Evolutionary conservation across 2,329 filamentous ascomycete species (phyloP), one percentile per base, ranked within the genome.

Genomic region (Colletotrichum abscissum): DNA sequence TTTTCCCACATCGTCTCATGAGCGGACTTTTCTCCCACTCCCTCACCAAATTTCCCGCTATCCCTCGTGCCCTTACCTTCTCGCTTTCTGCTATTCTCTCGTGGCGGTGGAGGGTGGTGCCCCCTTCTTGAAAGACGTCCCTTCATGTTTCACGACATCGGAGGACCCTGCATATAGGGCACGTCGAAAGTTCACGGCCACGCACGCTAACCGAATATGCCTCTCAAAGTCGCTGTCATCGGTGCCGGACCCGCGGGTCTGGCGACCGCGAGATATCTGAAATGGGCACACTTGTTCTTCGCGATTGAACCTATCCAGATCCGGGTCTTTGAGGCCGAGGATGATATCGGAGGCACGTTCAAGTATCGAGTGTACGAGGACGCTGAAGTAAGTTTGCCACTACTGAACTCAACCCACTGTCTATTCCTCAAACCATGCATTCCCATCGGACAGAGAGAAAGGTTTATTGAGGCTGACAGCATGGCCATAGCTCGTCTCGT

Each of bases 281-380:
- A 79, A n/a, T 81, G 81, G 5, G 83, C 84, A 0, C 83, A 86
- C 58, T 55, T 82, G 24, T 84, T 79, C 78, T 84, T 85, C 26
- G 78, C 78, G 1, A 79, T 82, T 0, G 76, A 80, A 0, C 82
- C 81, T 6, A 81, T 88, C 35, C 81, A 87, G 63, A 83, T 79
- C 1, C 80, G 80, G 8, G 78, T 88, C 4, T 88, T 88, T 55
- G 86, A 88, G 77, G 78, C 81, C 26, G 82, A 85, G 70, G 78
- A 81, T 12, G 79, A 81, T 0, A 80, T 88, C 55, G 86, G 86
- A 4, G 86, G 87, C 1, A 87, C 85, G 0, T 88, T 88, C 77
- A 80, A 82, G 33, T 83, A 87, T 69, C 82, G 86, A 2, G 80
- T 83, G 7, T 88, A 88, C 67, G 85, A 87, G 67, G 84, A 87